A percentile compares a stretch with the other conserved stretches of the same genome.
Evolutionary conservation across 2,329 filamentous ascomycete genomes (phyloP).

Genomic region (Xylariaceae sp.): DNA sequence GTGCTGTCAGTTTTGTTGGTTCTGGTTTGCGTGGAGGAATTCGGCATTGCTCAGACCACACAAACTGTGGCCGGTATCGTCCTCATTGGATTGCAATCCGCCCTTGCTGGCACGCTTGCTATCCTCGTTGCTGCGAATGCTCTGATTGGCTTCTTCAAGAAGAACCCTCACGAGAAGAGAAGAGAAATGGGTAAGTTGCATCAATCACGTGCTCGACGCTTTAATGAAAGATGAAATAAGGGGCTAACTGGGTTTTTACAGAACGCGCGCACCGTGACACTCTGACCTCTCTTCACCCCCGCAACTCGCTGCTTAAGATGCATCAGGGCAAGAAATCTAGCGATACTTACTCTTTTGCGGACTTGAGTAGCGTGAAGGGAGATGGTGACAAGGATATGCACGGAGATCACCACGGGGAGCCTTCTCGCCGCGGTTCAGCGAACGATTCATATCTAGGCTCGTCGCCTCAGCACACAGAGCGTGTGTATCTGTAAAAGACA

Average conservation of each 20-base stretch:
- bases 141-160: slow-evolving; percentile 72
- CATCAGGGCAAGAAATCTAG: slow-evolving; percentile 43
- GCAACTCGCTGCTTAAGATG: slow-evolving; percentile 78
- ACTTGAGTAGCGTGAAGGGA: slow-evolving; percentile 33
- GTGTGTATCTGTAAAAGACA: slow-evolving; percentile 17
- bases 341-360: slow-evolving; percentile 40
- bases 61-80: slow-evolving; percentile 93
- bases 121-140: slow-evolving; percentile 88
- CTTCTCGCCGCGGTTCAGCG: slow-evolving; percentile 26
- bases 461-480: slow-evolving; percentile 23
- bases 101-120: slow-evolving; percentile 74
- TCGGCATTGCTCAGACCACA: slow-evolving; percentile 83
- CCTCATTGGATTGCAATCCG: slow-evolving; percentile 84
- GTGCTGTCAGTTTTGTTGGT: slow-evolving; percentile 86
- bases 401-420: background rate
- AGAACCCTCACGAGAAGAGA: slow-evolving; percentile 85
- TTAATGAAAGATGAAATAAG: background rate
- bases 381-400: background rate
- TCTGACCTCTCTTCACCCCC: slow-evolving; percentile 79
- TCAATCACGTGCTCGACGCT: slow-evolving; percentile 4
- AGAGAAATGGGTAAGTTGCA: slow-evolving; percentile 71
- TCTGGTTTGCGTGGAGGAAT: slow-evolving; percentile 87
- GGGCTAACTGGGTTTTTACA: slow-evolving; percentile 33
- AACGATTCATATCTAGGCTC: slow-evolving; percentile 32
- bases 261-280: slow-evolving; percentile 73